Evolutionary conservation across 257 asterid genomes (phyloP), one percentile per base, ranked within the genome.

Genomic region (Eustoma russellianum): DNA sequence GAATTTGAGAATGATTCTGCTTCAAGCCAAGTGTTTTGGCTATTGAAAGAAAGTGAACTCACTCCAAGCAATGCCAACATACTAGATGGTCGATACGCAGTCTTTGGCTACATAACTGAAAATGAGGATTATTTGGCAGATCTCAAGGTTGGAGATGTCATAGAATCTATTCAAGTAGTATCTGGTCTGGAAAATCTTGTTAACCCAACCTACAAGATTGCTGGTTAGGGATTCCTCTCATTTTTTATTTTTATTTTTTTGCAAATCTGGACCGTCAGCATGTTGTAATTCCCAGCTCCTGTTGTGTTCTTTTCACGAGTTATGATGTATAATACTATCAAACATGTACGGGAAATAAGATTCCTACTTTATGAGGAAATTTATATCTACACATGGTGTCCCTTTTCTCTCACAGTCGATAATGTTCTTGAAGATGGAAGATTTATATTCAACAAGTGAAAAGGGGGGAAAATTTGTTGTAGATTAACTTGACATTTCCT

Each of bases 1-100:
- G 99, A 92, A 77, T 92, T 92, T 11, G 99, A 92, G 74, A 70
- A 81, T 74, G 85, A 92, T 58, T 92, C 97, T 19, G 99, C 69
- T n/a, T 92, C 99, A 12, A 92, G 99, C 79, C 99, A 92, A 66
- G 83, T 85, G 33, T 88, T 92, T 73, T 92, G 99, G 99, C 83
- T 92, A 24, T 64, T 92, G 82, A 88, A 92, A 79, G 99, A 92
- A 67, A 88, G 97, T 70, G 99, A 92, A 68, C 85, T 92, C 40
- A 92, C 99, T 48, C 99, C 99, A 9, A 88, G 97, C 86, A 92
- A 92, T 43, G 95, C 97, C 72, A 92, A 85, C 74, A 88, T 92
- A 60, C 60, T 92, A 79, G 99, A 88, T 41, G 99, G 99, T 12
- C 86, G 95, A 5, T 92, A 92, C 33, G 66, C 99, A 0, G 99